These are phyloP conservation scores for Xylaria sp. DNA, from an alignment of 2,329 filamentous ascomycete species.

Conservation along the genomic window DNA sequence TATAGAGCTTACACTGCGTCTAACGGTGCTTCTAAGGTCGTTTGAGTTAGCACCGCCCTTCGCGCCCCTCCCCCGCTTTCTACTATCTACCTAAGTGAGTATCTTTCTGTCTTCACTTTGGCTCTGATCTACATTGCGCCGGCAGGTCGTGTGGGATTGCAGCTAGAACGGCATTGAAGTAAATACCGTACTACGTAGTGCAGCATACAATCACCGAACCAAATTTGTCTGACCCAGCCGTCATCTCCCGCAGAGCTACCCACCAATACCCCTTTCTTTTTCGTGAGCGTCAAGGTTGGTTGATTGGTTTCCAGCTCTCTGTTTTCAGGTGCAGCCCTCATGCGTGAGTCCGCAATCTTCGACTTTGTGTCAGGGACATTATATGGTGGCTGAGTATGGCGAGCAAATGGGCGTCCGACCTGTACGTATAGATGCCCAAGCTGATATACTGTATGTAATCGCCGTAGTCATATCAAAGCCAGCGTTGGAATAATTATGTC, in stretches of 20 bases:
- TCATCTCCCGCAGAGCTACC: background rate
- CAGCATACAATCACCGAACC: constrained; percentile 14
- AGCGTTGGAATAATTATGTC: constrained; percentile 22
- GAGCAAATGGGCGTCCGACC: background rate
- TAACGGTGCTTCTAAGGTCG: constrained; percentile 5
- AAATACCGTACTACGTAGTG: constrained; percentile 4
- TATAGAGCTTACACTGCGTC: constrained; percentile 12
- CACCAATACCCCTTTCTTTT: constrained; percentile 3
- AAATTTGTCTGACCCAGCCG: background rate
- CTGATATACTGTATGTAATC: background rate
- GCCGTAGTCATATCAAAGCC: background rate
- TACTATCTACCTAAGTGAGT: background rate
- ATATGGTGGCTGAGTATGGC: background rate
- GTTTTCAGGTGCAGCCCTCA: background rate
- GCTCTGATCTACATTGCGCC: background rate
- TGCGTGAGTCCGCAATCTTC: background rate
- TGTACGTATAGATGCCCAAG: background rate
- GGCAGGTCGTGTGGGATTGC: background rate
- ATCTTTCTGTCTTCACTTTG: background rate
- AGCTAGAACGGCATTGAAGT: background rate
- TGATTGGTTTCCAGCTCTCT: background rate
- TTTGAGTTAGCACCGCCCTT: constrained; percentile 17
- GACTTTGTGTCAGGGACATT: background rate
- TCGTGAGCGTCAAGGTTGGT: background rate
- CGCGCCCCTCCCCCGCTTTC: constrained; percentile 31